These are phyloP conservation scores for Gnomoniopsis smithogilvyi DNA, from an alignment of 2,329 filamentous ascomycete genomes.

Conservation along the genomic window DNA sequence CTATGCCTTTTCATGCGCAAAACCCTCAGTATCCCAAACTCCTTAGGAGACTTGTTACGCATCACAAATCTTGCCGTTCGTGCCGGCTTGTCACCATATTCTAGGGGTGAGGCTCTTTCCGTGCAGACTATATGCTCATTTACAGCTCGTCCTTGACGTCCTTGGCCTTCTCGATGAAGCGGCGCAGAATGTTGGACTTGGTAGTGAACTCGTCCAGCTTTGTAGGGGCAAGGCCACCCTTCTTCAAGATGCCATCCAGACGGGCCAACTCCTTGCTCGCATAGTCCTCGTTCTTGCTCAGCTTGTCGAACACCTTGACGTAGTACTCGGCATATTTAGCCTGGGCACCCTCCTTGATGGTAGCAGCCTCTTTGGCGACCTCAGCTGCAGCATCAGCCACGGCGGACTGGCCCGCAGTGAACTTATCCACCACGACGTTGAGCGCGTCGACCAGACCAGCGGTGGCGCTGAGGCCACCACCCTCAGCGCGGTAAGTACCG, in stretches of 20 bases:
- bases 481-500: slow-evolving; percentile 78
- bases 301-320: slow-evolving; percentile 83
- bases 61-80: neutral
- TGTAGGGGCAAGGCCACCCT: slow-evolving; percentile 78
- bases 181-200: slow-evolving; percentile 84
- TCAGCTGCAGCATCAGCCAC: slow-evolving; percentile 66
- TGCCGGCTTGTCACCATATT: neutral
- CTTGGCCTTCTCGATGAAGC: slow-evolving; percentile 63
- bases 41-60: neutral
- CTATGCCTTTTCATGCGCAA: neutral
- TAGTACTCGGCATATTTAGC: slow-evolving; percentile 92
- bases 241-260: slow-evolving; percentile 75
- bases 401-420: slow-evolving; percentile 56
- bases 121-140: slow-evolving; percentile 19
- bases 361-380: slow-evolving; percentile 66
- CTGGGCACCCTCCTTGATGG: slow-evolving; percentile 58
- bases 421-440: slow-evolving; percentile 72
- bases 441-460: slow-evolving; percentile 82
- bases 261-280: slow-evolving; percentile 82
- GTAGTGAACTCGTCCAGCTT: slow-evolving; percentile 86
- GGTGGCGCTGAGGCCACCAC: slow-evolving; percentile 72
- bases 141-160: slow-evolving; percentile 70
- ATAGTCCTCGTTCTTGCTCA: slow-evolving; percentile 72
- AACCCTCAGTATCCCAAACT: neutral
- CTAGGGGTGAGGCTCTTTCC: neutral